Evolutionary conservation across 345 rosid species (phyloP).

Genomic region (Euclidium syriacum): DNA sequence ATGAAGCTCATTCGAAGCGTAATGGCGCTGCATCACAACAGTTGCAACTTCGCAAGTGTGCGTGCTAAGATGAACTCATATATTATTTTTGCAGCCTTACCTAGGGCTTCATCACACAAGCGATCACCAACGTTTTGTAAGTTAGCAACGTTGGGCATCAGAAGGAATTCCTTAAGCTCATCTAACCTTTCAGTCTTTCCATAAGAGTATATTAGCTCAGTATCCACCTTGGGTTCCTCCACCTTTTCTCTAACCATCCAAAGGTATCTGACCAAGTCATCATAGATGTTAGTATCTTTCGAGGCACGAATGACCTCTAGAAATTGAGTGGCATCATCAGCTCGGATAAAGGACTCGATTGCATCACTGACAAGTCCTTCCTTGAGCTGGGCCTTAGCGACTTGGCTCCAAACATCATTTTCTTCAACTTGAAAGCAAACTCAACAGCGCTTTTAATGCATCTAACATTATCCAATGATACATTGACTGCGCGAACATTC

Average conservation of each 20-base stretch:
- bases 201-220: conserved; percentile 96
- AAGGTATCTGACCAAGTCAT: conserved; percentile 93
- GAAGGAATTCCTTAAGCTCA: conserved; percentile 93
- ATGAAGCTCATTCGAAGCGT: too few species aligned
- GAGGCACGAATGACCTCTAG: conserved; percentile 70
- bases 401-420: conserved; percentile 97
- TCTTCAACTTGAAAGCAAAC: conserved; percentile 98
- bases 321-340: conserved; percentile 79
- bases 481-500: conserved; percentile 76
- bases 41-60: conserved; percentile 87
- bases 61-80: conserved; percentile 85
- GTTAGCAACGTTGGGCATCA: conserved; percentile 98
- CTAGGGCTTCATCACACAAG: conserved; percentile 74
- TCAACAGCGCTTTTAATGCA: conserved; percentile 91
- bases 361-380: conserved; percentile 97
- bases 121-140: conserved; percentile 97
- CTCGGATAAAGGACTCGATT: conserved; percentile 93
- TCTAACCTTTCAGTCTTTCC: conserved; percentile 91
- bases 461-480: conserved; percentile 58
- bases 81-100: conserved; percentile 96
- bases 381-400: conserved; percentile 89
- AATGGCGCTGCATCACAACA: too few species aligned
- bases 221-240: conserved; percentile 93
- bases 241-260: conserved; percentile 97
- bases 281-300: conserved; percentile 79